Evolutionary conservation across 805 yeast genomes (phyloP).

Genomic region (Starmerella gropengiesseri): DNA sequence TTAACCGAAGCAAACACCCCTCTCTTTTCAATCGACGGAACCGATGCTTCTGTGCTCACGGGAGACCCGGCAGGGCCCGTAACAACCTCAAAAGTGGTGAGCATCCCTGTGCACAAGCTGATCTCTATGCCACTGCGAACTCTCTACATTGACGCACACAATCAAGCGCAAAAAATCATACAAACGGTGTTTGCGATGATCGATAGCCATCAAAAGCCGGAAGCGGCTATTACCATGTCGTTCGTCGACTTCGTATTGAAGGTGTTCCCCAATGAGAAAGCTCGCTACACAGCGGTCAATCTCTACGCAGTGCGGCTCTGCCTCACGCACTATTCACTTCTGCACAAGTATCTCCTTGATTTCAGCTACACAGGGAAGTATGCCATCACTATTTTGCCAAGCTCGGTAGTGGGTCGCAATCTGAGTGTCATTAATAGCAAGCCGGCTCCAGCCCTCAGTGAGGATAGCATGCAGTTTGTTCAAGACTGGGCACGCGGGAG

Average conservation of each 20-base stretch:
- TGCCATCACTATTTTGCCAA: slow-evolving; percentile 15
- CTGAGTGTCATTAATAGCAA: background rate
- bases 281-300: slow-evolving; percentile 11
- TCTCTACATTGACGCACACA: background rate
- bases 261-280: background rate
- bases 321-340: slow-evolving; percentile 18
- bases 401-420: slow-evolving; percentile 6
- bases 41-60: background rate
- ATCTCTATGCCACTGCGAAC: slow-evolving; percentile 11
- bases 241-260: slow-evolving; percentile 6
- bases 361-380: slow-evolving; percentile 8
- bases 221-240: slow-evolving; percentile 4
- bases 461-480: slow-evolving; percentile 1
- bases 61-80: background rate
- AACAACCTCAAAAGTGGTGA: slow-evolving; percentile 7
- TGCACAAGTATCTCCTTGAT: slow-evolving; percentile 6
- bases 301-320: slow-evolving; percentile 18
- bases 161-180: background rate
- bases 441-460: background rate
- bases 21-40: slow-evolving; percentile 7
- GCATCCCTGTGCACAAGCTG: slow-evolving; percentile 6
- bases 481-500: slow-evolving; percentile 21
- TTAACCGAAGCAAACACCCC: background rate
- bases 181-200: background rate
- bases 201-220: background rate